phyloP scores from a whole-genome alignment of 441 rosid species.

The Syzygium syzygioides region DNA sequence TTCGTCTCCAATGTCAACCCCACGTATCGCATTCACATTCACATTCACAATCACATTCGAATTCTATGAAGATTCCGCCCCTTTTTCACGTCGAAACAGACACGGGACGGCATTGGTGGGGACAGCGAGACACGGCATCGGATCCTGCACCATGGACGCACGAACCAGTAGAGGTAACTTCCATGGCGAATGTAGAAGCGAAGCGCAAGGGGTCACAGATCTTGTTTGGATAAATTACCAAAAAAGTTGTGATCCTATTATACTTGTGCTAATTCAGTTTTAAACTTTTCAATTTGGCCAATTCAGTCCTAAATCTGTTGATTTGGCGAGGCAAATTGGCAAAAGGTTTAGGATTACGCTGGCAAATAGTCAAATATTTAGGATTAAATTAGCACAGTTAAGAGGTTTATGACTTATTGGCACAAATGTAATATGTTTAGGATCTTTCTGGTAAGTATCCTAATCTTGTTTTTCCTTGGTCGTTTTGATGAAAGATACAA shows the following conservation, averaged over 20 bases:
- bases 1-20: not conserved
- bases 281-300: too few relatives aligned
- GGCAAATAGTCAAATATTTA: too few relatives aligned
- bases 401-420: too few relatives aligned
- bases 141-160: not conserved
- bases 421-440: too few relatives aligned
- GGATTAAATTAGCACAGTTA: too few relatives aligned
- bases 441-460: too few relatives aligned
- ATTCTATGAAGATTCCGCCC: not conserved
- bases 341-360: too few relatives aligned
- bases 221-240: too few relatives aligned
- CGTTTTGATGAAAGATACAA: not conserved
- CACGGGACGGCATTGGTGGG: not conserved
- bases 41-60: not conserved
- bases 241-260: too few relatives aligned
- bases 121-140: not conserved
- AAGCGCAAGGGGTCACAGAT: not conserved
- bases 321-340: too few relatives aligned
- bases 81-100: not conserved
- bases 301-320: too few relatives aligned
- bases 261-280: too few relatives aligned
- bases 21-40: not conserved
- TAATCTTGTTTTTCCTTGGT: not conserved
- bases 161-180: not conserved
- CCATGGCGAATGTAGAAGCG: not conserved